Base-by-base conservation (phyloP, 1,139 yeast genomes). In the Wickerhamomyces sp. region DNA sequence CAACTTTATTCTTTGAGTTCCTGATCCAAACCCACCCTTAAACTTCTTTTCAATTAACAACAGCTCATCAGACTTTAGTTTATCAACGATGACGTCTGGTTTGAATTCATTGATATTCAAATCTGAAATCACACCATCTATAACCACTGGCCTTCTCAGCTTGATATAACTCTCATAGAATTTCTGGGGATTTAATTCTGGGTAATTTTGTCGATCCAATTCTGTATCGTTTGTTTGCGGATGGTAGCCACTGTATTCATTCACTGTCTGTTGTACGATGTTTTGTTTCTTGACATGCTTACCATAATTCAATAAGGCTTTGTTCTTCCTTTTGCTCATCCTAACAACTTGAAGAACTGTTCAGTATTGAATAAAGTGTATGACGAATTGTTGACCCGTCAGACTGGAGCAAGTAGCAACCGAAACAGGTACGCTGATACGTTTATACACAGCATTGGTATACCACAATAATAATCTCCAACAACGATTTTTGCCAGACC, bases 1-100 rank as follows among this genome's bases (percentile, higher is more conserved):
- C 77, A 81, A 72, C 46, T 68, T 68, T 13, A 71, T 62, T 51
- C 89, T 65, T 46, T 69, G 64, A 31, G 71, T 68, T 1, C 88
- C 88, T 31, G 80, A 73, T 0, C 91, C 91, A 64, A 78, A 84
- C 3, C 91, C 91, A 43, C 78, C 78, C 37, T 69, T 63, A 27
- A 62, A 61, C 55, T 78, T 76, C 52, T 70, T 69, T 58, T 84
- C 91, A 10, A 83, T 79, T 55, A 79, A 76, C 27, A 84, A 57
- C 8, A 58, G 62, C 3, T 63, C 60, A 49, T 67, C 66, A 3
- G 63, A 59, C 7, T 58, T 61, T 14, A 83, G 59, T 7, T 66
- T 64, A 1, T 61, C 51, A 6, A 47, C 52, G 23, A 74, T 59
- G 0, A 52, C 49, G 1, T 64, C 66, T 4, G 73, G 60, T 11